Base-by-base conservation (phyloP, 148 eudicot species). In the Euryodendron excelsum region DNA sequence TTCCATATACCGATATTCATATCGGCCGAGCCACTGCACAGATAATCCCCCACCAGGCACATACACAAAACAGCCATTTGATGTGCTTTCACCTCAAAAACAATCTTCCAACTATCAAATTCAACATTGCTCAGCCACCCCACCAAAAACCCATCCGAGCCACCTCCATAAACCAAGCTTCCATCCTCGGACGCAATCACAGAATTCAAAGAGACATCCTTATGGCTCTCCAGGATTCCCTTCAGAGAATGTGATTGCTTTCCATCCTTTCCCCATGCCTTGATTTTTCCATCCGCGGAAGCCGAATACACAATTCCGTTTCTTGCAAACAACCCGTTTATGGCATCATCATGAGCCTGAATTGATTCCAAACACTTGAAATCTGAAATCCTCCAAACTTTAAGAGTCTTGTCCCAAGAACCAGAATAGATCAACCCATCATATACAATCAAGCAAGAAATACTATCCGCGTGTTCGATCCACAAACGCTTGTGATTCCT, bases 381-480 rank as follows among this genome's bases (percentile, higher is more conserved):
- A 83, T 91, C 94, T 6, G 87, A 81, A n/a, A 88, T 62, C 52
- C 92, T 77, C 98, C 98, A 94, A 0, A 94, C 94, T 36, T 94
- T 94, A 3, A 94, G 73, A 1, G 94, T 89, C 82, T 90, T 92
- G 70, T 94, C 98, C 98, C 98, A 94, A 0, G 98, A 94, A 3
- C 98, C 98, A 1, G 98, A 94, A 79, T 94, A 94, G 37, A 94
- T 85, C 25, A 92, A 74, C 56, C 93, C 96, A 4, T 83, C 82
- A 0, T 78, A 78, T 1, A 90, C 91, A 0, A 97, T 89, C 60
- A 94, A 82, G 59, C 98, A 94, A 4, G 98, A 91, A 1, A 94
- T 91, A 31, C 90, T 91, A 75, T 94, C 98, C 0, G 92, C 88
- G 41, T 92, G 98, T 59, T 94, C 92, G 8, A 94, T 92, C 98